These are phyloP conservation scores for Saturnispora ahearnii DNA, from an alignment of 805 yeast genomes.

Conservation along the genomic window DNA sequence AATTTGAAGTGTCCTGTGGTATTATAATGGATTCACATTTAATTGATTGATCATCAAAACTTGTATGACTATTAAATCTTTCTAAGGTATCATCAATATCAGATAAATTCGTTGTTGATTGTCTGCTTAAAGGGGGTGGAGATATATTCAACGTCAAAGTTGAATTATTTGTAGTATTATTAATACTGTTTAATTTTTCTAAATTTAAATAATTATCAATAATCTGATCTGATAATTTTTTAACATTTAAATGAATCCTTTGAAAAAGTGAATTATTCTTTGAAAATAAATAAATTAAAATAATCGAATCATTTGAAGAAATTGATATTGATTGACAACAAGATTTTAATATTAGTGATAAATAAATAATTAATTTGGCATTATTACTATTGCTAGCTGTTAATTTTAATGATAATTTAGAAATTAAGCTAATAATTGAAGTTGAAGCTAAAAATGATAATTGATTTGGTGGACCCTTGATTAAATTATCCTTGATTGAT, in stretches of 20 bases:
- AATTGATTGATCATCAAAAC: background rate
- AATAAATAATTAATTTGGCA: constrained; percentile 32
- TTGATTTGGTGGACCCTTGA: constrained; percentile 23
- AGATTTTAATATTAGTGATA: constrained; percentile 52
- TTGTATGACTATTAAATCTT: background rate
- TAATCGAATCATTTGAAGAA: constrained; percentile 42
- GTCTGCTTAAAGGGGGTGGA: constrained; percentile 11
- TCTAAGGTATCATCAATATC: constrained; percentile 14
- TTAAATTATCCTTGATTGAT: constrained; percentile 4
- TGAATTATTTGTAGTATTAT: background rate
- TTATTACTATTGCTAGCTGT: constrained; percentile 36
- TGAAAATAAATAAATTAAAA: constrained; percentile 42
- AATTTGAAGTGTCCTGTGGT: constrained; percentile 29
- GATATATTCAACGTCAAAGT: background rate
- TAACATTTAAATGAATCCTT: constrained; percentile 29
- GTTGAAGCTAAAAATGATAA: constrained; percentile 44
- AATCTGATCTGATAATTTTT: constrained; percentile 22
- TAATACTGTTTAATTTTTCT: constrained; percentile 9
- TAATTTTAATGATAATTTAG: constrained; percentile 29
- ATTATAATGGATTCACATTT: background rate
- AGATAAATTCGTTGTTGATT: constrained; percentile 8
- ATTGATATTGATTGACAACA: constrained; percentile 45
- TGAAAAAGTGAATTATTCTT: constrained; percentile 34
- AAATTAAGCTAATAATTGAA: constrained; percentile 35
- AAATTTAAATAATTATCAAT: constrained; percentile 9